Base-by-base conservation (phyloP, 768 basidiomycete species). In the Hericium alpestre region DNA sequence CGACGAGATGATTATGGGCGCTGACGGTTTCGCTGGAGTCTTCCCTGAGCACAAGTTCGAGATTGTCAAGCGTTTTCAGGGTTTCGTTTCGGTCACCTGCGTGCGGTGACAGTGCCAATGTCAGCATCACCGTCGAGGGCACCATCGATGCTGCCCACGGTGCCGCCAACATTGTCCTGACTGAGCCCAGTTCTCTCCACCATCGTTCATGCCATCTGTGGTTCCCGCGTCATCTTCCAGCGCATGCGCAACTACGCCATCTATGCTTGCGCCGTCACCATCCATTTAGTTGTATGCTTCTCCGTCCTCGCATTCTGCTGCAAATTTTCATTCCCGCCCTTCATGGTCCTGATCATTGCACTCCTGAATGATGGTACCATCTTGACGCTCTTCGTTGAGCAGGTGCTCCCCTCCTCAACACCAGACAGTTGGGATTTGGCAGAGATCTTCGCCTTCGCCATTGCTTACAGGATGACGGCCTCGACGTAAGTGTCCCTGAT, bases 1-100 rank as follows among this genome's bases (percentile, higher is more conserved):
- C 66, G 94, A 98, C 65, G 93, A 94, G 71, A 96, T 98, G 93
- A 97, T 98, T 70, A 85, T 98, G 84, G 95, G 97, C 66, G 95
- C 95, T 25, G 95, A 98, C 72, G 95, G 95, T 65, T 98, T 98
- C 73, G 95, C 95, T 48, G 95, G 95, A 70, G 94, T 95, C 63
- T 98, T 95, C 91, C 93, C 93, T 56, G 94, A 95, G 75, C 95
- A 96, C 88, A 97, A 97, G 81, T 98, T 95, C 70, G 95, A 98
- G 74, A 98, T 98, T 60, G 95, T 98, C 76, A 96, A 95, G 78
- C 90, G 94, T 64, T 85, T 98, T 55, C 95, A 98, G 70, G 91
- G 84, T 69, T 86, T 69, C 69, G 73, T 74, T n/a, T 97, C 59
- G 95, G 93, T 51, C 93, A 96, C 73, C 75, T 96, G 59, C 91